Evolutionary conservation across 1,139 yeast genomes (phyloP).

Genomic region (Scheffersomyces illinoinensis): DNA sequence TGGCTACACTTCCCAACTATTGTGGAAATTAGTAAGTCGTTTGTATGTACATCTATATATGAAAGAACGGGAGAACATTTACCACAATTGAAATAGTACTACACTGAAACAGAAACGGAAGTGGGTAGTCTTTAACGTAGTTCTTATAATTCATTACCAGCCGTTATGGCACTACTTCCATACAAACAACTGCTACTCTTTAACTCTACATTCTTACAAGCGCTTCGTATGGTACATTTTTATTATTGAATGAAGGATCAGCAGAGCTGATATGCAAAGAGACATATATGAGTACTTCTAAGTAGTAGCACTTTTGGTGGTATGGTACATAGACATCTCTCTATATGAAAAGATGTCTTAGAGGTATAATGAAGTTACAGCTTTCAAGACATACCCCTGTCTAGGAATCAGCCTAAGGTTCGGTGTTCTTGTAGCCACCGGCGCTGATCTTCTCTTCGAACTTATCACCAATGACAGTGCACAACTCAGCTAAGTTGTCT

Average conservation of each 20-base stretch:
- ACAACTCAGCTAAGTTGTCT: constrained; percentile 78
- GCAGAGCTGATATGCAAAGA: not conserved
- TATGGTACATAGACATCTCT: not conserved
- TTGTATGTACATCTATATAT: too few relatives aligned
- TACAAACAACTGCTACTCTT: not conserved
- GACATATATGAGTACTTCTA: not conserved
- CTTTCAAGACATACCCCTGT: constrained; percentile 7
- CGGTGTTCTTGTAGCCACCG: constrained; percentile 49
- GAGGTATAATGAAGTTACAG: not conserved
- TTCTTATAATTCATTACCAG: too few relatives aligned
- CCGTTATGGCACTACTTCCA: too few relatives aligned
- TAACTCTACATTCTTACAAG: not conserved
- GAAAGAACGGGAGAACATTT: too few relatives aligned
- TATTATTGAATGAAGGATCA: not conserved
- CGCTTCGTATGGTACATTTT: not conserved
- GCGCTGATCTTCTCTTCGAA: constrained; percentile 66
- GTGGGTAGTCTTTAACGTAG: too few relatives aligned
- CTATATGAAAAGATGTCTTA: not conserved
- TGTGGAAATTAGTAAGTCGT: not conserved
- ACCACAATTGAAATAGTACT: too few relatives aligned
- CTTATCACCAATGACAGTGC: constrained; percentile 78
- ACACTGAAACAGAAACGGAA: too few relatives aligned
- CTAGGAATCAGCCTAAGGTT: constrained; percentile 30
- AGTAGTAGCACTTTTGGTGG: not conserved
- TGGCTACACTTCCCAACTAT: not conserved